Evolutionary conservation across 2,329 filamentous ascomycete species (phyloP).

Genomic region (Talaromyces sp.): DNA sequence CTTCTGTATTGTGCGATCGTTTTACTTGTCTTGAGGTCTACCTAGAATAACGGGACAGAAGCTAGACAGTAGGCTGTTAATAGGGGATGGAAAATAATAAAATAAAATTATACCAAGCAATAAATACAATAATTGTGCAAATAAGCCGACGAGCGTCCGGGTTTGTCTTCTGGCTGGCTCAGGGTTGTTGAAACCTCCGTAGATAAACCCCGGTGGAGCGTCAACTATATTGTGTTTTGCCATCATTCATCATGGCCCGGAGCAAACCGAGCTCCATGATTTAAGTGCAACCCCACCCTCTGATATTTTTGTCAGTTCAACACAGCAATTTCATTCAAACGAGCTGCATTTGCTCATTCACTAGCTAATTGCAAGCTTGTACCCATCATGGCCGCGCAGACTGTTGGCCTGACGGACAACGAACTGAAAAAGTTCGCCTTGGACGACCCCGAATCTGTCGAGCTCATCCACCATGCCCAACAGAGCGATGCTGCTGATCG

Average conservation of each 20-base stretch:
- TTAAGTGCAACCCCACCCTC: neutral
- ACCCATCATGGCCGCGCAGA: neutral
- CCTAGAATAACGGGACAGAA: neutral
- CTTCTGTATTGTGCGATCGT: too few relatives aligned
- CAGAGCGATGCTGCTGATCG: constrained; percentile 11
- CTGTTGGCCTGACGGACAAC: constrained; percentile 6
- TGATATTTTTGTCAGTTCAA: neutral
- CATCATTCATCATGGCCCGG: neutral
- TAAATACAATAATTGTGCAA: too few relatives aligned
- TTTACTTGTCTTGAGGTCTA: neutral
- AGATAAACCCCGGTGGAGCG: neutral
- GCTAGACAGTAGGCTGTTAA: neutral
- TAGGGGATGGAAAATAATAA: neutral
- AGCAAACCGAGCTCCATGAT: neutral
- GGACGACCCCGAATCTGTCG: constrained; percentile 5
- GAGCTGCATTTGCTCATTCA: neutral
- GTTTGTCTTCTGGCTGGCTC: neutral
- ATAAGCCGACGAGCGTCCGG: too few relatives aligned
- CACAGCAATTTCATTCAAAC: neutral
- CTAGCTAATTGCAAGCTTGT: neutral
- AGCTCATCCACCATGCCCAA: constrained; percentile 9
- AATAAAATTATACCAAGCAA: too few relatives aligned
- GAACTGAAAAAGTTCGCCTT: constrained; percentile 8
- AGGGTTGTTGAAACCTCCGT: neutral
- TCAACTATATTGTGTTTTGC: neutral